phyloP scores from a whole-genome alignment of 2,329 filamentous ascomycete genomes.

The Venturia asperata region DNA sequence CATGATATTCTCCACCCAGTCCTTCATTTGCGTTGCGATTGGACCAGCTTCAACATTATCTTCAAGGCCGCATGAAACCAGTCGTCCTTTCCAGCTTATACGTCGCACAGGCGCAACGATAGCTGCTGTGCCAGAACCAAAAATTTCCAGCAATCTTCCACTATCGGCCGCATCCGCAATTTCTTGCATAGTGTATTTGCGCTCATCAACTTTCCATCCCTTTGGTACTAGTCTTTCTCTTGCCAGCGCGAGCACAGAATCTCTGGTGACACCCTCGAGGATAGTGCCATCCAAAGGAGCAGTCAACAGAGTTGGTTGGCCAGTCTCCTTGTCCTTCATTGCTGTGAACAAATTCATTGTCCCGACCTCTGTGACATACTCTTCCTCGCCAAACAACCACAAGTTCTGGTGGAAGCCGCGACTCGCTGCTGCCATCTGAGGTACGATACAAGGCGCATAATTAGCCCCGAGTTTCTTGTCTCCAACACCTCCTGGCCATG shows the following conservation, averaged over 20 bases:
- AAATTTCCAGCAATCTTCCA: slow-evolving; percentile 83
- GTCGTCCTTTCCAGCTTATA: slow-evolving; percentile 79
- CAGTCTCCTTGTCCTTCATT: slow-evolving; percentile 76
- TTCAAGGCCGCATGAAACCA: slow-evolving; percentile 76
- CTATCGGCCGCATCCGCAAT: slow-evolving; percentile 73
- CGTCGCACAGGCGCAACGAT: slow-evolving; percentile 84
- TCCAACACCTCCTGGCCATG: slow-evolving; percentile 95
- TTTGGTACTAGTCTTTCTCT: slow-evolving; percentile 73
- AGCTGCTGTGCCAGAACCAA: slow-evolving; percentile 87
- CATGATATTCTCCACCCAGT: slow-evolving; percentile 93
- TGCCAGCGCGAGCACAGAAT: slow-evolving; percentile 82
- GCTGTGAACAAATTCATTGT: slow-evolving; percentile 98
- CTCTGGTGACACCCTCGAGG: slow-evolving; percentile 86
- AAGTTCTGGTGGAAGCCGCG: slow-evolving; percentile 96
- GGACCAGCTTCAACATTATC: slow-evolving; percentile 80
- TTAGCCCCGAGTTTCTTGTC: slow-evolving; percentile 98
- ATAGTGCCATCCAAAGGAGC: slow-evolving; percentile 95
- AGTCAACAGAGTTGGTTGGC: slow-evolving; percentile 80
- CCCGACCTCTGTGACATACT: slow-evolving; percentile 93
- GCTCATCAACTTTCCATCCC: slow-evolving; percentile 83
- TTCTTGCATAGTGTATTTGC: slow-evolving; percentile 87
- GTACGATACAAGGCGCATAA: slow-evolving; percentile 98
- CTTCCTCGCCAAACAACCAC: slow-evolving; percentile 93
- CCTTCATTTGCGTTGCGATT: slow-evolving; percentile 79
- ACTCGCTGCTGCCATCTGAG: slow-evolving; percentile 83